phyloP scores from a whole-genome alignment of 352 stramenopile species.

The Phytophthora citricola region DNA sequence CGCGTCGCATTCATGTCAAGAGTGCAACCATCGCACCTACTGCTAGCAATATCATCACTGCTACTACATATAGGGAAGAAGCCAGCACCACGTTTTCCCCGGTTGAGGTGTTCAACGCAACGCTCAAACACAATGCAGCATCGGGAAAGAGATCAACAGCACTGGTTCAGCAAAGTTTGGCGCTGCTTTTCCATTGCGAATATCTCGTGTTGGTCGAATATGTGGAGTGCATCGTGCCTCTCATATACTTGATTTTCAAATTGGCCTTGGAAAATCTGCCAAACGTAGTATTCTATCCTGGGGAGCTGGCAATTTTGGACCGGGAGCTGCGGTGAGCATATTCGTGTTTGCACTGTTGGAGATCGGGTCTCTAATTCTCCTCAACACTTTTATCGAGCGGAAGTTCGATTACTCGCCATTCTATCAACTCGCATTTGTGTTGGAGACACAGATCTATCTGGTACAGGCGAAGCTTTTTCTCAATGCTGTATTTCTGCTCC shows the following conservation, averaged over 20 bases:
- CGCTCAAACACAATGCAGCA: not conserved
- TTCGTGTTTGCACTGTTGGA: not conserved
- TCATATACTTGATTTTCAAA: slow-evolving; percentile 37
- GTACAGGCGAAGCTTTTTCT: slow-evolving; percentile 9
- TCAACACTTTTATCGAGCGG: not conserved
- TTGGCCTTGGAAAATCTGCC: slow-evolving; percentile 36
- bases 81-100: not conserved
- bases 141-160: not conserved
- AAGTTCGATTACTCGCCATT: slow-evolving; percentile 11
- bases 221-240: not conserved
- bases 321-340: not conserved
- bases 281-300: slow-evolving; percentile 36
- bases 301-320: not conserved
- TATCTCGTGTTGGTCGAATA: slow-evolving; percentile 23
- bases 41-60: not conserved
- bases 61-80: no score
- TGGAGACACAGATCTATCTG: slow-evolving; percentile 3
- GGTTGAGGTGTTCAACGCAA: not conserved
- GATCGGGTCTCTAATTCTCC: not conserved
- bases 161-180: slow-evolving; percentile 15
- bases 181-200: slow-evolving; percentile 40
- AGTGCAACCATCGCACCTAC: not conserved
- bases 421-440: slow-evolving; percentile 13
- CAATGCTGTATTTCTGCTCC: slow-evolving; percentile 1
- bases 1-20: not conserved